phyloP scores from a whole-genome alignment of 257 asterid genomes.

The Scutellaria galericulata region DNA sequence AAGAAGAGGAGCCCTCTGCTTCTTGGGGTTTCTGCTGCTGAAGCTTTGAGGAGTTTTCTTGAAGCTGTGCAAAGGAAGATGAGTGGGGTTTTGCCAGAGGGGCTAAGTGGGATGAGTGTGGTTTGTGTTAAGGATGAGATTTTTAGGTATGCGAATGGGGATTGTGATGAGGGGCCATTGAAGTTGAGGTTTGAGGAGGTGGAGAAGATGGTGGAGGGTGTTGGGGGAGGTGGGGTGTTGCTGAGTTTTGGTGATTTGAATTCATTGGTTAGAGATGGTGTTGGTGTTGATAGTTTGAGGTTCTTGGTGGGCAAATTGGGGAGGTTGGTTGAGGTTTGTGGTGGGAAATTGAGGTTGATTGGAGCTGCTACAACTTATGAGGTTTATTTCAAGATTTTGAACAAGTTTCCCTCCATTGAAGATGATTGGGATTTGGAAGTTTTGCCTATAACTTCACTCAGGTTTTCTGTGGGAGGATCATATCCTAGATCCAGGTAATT shows the following conservation, averaged over 20 bases:
- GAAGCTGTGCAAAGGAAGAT: slow-evolving; percentile 47
- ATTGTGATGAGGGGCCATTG: slow-evolving; percentile 58
- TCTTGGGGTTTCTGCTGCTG: slow-evolving; percentile 68
- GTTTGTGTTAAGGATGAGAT: slow-evolving; percentile 62
- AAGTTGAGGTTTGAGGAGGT: slow-evolving; percentile 60
- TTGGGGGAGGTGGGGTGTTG: slow-evolving; percentile 49
- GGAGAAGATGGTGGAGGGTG: slow-evolving; percentile 40
- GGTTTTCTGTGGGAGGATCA: slow-evolving; percentile 59
- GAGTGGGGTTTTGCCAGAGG: slow-evolving; percentile 48
- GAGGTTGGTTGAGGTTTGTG: slow-evolving; percentile 47
- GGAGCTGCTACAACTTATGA: slow-evolving; percentile 67
- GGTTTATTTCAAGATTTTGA: slow-evolving; percentile 64
- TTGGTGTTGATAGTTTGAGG: slow-evolving; percentile 48
- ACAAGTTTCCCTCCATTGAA: slow-evolving; percentile 70
- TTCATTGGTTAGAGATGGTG: slow-evolving; percentile 43
- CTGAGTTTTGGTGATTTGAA: slow-evolving; percentile 72
- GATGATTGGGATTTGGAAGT: slow-evolving; percentile 78
- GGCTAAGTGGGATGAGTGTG: slow-evolving; percentile 58
- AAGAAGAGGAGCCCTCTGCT: slow-evolving; percentile 69
- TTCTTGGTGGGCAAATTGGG: slow-evolving; percentile 50
- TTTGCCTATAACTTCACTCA: slow-evolving; percentile 66
- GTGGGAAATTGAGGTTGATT: slow-evolving; percentile 68
- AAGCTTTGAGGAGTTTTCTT: slow-evolving; percentile 59
- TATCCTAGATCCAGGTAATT: slow-evolving; percentile 83
- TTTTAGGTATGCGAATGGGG: slow-evolving; percentile 53